Percentiles rank a stretch among this genome's conserved stretches.
Conservation (phyloP, 1,284 basidiomycete genomes). For the Vanrija humicola region DNA sequence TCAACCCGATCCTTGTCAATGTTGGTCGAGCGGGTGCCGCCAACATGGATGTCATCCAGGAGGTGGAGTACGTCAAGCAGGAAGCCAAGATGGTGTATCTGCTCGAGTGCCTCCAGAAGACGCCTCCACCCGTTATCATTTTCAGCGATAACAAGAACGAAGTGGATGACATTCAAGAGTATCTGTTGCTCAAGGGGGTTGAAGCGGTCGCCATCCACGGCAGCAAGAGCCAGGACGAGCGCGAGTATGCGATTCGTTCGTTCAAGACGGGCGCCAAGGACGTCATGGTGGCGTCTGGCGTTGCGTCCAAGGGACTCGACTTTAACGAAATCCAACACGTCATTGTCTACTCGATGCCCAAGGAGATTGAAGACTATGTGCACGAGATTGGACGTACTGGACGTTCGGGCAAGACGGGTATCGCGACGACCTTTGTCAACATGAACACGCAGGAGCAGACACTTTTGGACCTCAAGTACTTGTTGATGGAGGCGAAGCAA, state of each 20-base stretch:
- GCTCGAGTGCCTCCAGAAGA: conserved; percentile 96
- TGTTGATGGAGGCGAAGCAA: conserved; percentile 96
- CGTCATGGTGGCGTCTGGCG: conserved; percentile 97
- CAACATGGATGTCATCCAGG: conserved; percentile 92
- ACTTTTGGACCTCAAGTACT: conserved; percentile 90
- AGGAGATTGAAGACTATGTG: conserved; percentile 92
- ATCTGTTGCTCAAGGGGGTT: conserved; percentile 90
- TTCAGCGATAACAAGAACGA: conserved; percentile 99
- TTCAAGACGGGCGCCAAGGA: conserved; percentile 97
- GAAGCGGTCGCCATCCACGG: conserved; percentile 99
- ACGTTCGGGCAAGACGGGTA: conserved; percentile 94
- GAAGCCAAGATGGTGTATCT: conserved; percentile 99
- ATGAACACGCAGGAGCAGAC: conserved; percentile 96
- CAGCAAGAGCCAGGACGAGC: conserved; percentile 98
- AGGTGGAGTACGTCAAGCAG: conserved; percentile 98
- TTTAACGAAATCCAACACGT: conserved; percentile 84
- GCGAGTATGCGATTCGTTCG: conserved; percentile 95
- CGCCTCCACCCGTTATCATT: conserved; percentile 94
- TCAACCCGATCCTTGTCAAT: conserved; percentile 90
- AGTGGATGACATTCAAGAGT: conserved; percentile 98
- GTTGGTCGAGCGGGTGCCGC: conserved; percentile 97
- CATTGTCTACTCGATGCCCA: conserved; percentile 85
- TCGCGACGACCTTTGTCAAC: conserved; percentile 99
- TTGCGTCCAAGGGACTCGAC: conserved; percentile 96
- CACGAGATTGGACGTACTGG: conserved; percentile 99